Conservation (phyloP, 768 basidiomycete species). For the Amylocystis lapponica region DNA sequence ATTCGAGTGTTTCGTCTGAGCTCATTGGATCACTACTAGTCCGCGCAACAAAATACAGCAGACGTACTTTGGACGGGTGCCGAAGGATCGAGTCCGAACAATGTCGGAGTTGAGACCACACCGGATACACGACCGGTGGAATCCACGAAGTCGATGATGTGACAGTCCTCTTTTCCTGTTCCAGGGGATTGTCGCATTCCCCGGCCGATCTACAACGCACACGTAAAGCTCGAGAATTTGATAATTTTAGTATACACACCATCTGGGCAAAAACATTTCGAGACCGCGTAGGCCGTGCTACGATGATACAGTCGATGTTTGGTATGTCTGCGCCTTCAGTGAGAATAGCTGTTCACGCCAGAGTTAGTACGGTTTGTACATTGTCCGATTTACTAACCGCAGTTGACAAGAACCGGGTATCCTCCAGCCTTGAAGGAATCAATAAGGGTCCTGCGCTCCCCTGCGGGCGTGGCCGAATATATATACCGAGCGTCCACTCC, state of each 20-base stretch:
- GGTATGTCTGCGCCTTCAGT: constrained; percentile 96
- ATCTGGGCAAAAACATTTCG: constrained; percentile 90
- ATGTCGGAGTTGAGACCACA: constrained; percentile 70
- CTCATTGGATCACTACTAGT: constrained; percentile 4
- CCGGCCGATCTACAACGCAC: constrained; percentile 65
- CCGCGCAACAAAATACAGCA: background rate
- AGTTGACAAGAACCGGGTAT: constrained; percentile 88
- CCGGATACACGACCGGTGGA: constrained; percentile 61
- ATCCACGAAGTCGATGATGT: constrained; percentile 89
- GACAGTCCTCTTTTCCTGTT: constrained; percentile 80
- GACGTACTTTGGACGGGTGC: constrained; percentile 57
- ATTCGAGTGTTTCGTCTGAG: constrained; percentile 47
- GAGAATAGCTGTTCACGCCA: constrained; percentile 54
- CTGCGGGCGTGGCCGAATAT: constrained; percentile 57
- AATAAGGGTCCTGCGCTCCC: constrained; percentile 61
- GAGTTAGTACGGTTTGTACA: background rate
- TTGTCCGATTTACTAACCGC: constrained; percentile 46
- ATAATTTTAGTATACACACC: constrained; percentile 38
- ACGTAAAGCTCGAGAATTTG: background rate
- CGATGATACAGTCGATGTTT: constrained; percentile 84
- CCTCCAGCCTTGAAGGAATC: constrained; percentile 60
- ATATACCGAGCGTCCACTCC: constrained; percentile 86
- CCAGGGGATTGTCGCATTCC: constrained; percentile 82
- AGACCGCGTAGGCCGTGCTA: constrained; percentile 86
- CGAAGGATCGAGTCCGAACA: constrained; percentile 80